Evolutionary conservation across 2,329 filamentous ascomycete genomes (phyloP), one percentile per base, ranked within the genome.

Genomic region (Incumbomyces delicatus): DNA sequence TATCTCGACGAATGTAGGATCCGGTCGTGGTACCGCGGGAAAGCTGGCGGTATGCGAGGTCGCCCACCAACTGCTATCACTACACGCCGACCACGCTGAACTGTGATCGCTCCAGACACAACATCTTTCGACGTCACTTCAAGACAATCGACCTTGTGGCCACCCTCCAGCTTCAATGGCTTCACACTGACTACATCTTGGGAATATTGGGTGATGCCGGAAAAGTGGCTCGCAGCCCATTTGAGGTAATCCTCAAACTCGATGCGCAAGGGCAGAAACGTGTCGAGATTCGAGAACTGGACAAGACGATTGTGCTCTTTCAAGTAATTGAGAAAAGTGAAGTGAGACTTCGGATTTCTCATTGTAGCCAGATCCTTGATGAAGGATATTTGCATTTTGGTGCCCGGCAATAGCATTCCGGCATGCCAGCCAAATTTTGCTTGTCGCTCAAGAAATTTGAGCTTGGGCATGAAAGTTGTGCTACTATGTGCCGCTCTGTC

Each of bases 331-430:
- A 95, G 72, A 68, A 95, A 96, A 12, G 90, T 96, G 66, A 96
- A 96, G 59, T 88, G 77, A 55, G 86, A 94, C 53, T 84, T 79
- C 6, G 90, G 90, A 62, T 96, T 82, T 48, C 90, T 78, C 56
- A 95, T 74, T 2, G 87, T 92, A 2, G 90, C 90, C 64, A 96
- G 78, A 62, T 96, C 90, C 70, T 96, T 96, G 69, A 96, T 77
- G 70, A 95, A 96, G 8, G 87, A 94, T 57, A 96, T 96, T 63
- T 96, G 90, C 90, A 96, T 96, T 68, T 85, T 88, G 44, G 89
- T 86, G 4, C 88, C 89, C 0, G 88, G 87, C 2, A 96, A 77
- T 49, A 95, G 79, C 90, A 96, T 96, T 50, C 90, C 90, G 0
- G 87, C 81, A 65, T 96, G 90, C 90, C 90, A 96, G 49, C 85